Evolutionary conservation across 768 basidiomycete species (phyloP), one percentile per base, ranked within the genome.

Genomic region (Trametopsis cervina): DNA sequence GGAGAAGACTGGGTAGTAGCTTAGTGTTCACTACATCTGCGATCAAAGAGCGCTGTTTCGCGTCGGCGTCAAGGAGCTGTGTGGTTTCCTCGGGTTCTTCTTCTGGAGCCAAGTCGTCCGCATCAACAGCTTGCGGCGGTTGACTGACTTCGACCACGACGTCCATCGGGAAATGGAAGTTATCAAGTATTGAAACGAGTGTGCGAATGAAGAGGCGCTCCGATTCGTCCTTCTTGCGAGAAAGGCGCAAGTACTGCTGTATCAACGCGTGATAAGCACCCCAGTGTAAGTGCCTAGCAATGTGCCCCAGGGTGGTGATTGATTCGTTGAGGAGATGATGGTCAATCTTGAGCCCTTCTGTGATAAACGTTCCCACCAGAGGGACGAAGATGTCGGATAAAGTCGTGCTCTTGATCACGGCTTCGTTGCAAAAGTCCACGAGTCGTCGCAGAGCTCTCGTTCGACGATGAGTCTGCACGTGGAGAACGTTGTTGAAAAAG

Each of bases 401-500:
- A 1, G 83, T 88, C 20, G 71, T 75, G 59, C 83, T 86, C 29
- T 81, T 71, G 27, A 98, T 58, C 24, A 69, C 69, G 1, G 79
- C 80, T 37, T 81, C 77, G 7, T 81, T 76, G 51, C 83, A 84
- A 47, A 81, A 75, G 44, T 93, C 92, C 4, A 79, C 80, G 17
- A 97, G 76, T n/a, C 91, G 75, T 12, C 88, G 78, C 23, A 96
- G 72, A 2, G 95, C 94, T 50, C 95, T 71, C 1, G 83, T 81
- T 20, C 95, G 82, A 53, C 94, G 81, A 63, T 97, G 94, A 2
- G 85, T 69, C 66, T 99, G 96, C 38, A 98, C 79, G 61, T 99
- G 96, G 45, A 86, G 79, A 41, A 97, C 81, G 64, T 99, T 99
- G 71, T 84, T 85, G 77, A 99, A 98, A 69, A 98, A 94, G 61